Percentiles rank a stretch among this genome's conserved stretches.
These are phyloP conservation scores for Mycena filopes DNA, from an alignment of 768 basidiomycete genomes.

Conservation along the genomic window DNA sequence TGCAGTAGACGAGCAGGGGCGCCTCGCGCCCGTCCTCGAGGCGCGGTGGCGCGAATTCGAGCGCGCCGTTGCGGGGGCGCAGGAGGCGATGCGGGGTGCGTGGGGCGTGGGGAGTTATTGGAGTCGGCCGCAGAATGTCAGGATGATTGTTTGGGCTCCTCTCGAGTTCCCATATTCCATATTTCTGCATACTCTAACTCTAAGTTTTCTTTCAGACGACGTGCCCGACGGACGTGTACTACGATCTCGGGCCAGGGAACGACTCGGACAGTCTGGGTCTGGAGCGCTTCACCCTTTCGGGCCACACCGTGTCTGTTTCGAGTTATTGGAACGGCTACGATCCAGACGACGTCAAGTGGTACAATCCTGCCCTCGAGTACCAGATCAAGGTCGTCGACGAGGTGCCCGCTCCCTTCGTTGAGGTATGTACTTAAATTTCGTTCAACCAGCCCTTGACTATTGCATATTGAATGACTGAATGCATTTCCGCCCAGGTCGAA, in stretches of 20 bases:
- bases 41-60: slow-evolving; percentile 25
- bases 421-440: too few species aligned
- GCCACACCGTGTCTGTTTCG: not conserved
- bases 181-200: not conserved
- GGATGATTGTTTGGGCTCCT: too few species aligned
- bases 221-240: slow-evolving; percentile 19
- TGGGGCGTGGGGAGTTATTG: slow-evolving; percentile 3
- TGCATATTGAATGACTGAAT: not conserved
- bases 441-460: too few species aligned
- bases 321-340: not conserved
- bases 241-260: slow-evolving; percentile 13
- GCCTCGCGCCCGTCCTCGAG: slow-evolving; percentile 16
- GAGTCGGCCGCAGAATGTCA: slow-evolving; percentile 30
- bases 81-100: not conserved
- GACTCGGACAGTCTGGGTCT: too few species aligned
- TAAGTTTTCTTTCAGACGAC: not conserved
- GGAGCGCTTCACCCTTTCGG: slow-evolving; percentile 6
- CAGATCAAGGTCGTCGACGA: not conserved
- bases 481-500: not conserved
- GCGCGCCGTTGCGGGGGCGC: slow-evolving; percentile 13
- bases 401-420: slow-evolving; percentile 3
- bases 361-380: not conserved
- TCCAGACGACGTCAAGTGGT: slow-evolving; percentile 17
- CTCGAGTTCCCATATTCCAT: too few species aligned
- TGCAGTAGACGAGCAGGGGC: not conserved